Evolutionary conservation across 1,284 basidiomycete genomes (phyloP), one percentile per base, ranked within the genome.

Genomic region (Kwoniella shivajii): DNA sequence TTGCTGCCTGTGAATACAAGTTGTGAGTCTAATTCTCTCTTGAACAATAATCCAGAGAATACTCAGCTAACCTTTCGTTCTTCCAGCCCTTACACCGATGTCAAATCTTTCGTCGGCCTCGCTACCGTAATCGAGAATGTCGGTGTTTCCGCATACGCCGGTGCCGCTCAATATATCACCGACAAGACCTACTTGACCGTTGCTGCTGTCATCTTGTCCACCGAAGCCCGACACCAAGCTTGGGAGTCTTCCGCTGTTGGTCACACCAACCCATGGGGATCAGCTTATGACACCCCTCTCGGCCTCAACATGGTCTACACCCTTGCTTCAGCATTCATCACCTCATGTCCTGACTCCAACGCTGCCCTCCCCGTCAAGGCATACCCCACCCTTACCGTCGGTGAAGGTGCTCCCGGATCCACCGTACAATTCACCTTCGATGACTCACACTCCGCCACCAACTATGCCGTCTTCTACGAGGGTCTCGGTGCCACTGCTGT

Each of bases 171-270:
- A 54, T 65, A 59, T 59, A 67, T 71, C 60, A 53, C 46, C 55
- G 36, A 48, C 50, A 48, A 60, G n/a, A 39, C 60, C 33, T 72
- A 90, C 63, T 79, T 90, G 50, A 83, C 83, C 50, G 82, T 85
- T 29, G 69, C 69, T 39, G 69, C 55, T 18, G 49, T 59, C 41
- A 72, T 72, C 61, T 64, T 68, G 48, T 57, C 69, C 33, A 81
- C 88, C 50, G 90, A 92, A 73, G 87, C 88, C 26, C 86, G 90
- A 54, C 89, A 92, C 71, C 87, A 89, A 73, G 60, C 68, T 16
- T 72, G 68, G 64, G 41, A 71, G 37, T 52, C 78, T 43, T 80
- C 82, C 0, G 78, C 83, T 4, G 81, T 83, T 33, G 72, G 77
- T 44, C 77, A 79, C 46, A 68, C 70, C 9, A 73, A 80, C 33